These are phyloP conservation scores for Candida neerlandica DNA, from an alignment of 1,139 yeast genomes.

Conservation along the genomic window DNA sequence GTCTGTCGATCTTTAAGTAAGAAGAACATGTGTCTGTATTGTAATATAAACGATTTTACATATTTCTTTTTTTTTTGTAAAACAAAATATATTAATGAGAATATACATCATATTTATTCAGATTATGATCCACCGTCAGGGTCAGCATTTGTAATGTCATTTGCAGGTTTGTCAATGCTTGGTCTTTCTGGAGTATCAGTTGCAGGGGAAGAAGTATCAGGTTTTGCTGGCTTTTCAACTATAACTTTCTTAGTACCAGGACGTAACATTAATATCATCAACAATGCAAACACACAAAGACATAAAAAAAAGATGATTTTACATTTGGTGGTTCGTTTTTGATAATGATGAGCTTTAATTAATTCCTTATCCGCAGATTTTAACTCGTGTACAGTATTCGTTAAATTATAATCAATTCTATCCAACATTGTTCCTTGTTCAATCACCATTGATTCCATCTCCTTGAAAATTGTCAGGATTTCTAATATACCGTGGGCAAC, in stretches of 20 bases:
- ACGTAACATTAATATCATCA: slow-evolving; percentile 70
- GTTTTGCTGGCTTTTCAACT: slow-evolving; percentile 26
- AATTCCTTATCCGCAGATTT: slow-evolving; percentile 79
- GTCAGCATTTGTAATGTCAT: slow-evolving; percentile 11
- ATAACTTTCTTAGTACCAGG: slow-evolving; percentile 45
- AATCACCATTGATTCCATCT: slow-evolving; percentile 86
- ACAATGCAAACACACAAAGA: slow-evolving; percentile 69
- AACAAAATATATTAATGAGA: too few species aligned
- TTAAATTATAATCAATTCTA: slow-evolving; percentile 88
- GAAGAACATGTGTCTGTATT: too few species aligned
- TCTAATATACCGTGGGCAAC: slow-evolving; percentile 94
- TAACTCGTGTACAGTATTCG: slow-evolving; percentile 74
- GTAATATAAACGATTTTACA: too few species aligned
- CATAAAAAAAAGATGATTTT: slow-evolving; percentile 75
- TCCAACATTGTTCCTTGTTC: slow-evolving; percentile 96
- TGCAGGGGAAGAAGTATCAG: slow-evolving; percentile 1
- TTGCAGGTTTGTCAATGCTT: slow-evolving; percentile 6
- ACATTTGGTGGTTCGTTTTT: slow-evolving; percentile 88
- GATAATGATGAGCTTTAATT: slow-evolving; percentile 75
- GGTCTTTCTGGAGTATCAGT: slow-evolving; percentile 11
- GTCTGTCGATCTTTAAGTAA: too few species aligned
- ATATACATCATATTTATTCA: too few species aligned
- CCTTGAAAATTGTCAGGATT: slow-evolving; percentile 89
- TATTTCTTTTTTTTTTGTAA: too few species aligned
- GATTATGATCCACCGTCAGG: neutral